phyloP scores from a whole-genome alignment of 495 filamentous ascomycete genomes.

The Cudoniella acicularis region DNA sequence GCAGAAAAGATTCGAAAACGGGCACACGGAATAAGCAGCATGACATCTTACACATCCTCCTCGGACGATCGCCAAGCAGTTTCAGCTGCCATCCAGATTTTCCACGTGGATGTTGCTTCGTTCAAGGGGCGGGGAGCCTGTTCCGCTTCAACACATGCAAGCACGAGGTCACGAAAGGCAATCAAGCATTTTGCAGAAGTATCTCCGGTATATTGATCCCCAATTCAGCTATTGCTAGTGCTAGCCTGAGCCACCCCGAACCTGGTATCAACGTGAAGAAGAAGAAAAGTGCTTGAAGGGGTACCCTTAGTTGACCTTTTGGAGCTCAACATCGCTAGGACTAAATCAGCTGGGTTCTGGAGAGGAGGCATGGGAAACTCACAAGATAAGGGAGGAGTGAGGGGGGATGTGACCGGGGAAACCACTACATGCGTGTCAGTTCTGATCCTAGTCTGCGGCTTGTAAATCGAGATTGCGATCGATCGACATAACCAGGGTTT shows the following conservation, averaged over 20 bases:
- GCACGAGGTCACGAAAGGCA: background rate
- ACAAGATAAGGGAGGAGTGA: slow-evolving; percentile 54
- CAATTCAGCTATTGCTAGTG: slow-evolving; percentile 1
- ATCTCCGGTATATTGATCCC: slow-evolving; percentile 13
- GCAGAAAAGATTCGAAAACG: background rate
- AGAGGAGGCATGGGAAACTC: slow-evolving; percentile 23
- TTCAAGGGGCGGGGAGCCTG: no score
- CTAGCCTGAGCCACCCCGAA: background rate
- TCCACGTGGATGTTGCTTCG: background rate
- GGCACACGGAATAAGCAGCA: background rate
- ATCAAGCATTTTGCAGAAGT: background rate
- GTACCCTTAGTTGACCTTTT: slow-evolving; percentile 37
- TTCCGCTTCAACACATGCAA: background rate
- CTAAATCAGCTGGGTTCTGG: background rate
- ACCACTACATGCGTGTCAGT: slow-evolving; percentile 44
- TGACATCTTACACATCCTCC: background rate
- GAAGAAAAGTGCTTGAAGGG: background rate
- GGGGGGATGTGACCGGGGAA: slow-evolving; percentile 62
- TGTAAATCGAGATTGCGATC: background rate
- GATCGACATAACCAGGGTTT: no score
- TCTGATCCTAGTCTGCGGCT: background rate
- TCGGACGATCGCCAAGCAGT: background rate
- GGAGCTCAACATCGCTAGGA: slow-evolving; percentile 47
- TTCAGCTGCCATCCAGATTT: background rate
- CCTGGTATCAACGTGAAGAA: background rate